A percentile compares a stretch with the other conserved stretches of the same genome.
Conservation (phyloP, 768 basidiomycete species). For the Phaeotremella skinneri region DNA sequence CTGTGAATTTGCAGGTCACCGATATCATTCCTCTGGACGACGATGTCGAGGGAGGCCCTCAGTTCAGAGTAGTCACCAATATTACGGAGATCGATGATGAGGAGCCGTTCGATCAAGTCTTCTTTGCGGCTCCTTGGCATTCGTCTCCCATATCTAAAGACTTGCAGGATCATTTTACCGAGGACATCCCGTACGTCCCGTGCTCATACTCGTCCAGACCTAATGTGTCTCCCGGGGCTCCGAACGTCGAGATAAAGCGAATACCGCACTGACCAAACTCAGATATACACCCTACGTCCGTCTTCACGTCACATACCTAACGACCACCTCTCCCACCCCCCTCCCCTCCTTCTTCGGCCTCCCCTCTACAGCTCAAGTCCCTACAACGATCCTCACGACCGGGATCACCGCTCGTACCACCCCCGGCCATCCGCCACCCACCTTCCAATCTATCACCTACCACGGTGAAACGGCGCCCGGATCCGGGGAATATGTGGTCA, state of each 20-base stretch:
- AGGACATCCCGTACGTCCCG: conserved; percentile 36
- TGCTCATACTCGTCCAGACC: conserved; percentile 53
- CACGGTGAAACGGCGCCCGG: conserved; percentile 59
- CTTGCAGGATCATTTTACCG: conserved; percentile 16
- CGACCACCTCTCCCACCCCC: conserved; percentile 66
- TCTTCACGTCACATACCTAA: conserved; percentile 83
- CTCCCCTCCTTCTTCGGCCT: conserved; percentile 70
- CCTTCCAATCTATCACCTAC: conserved; percentile 85
- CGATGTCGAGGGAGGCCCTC: conserved; percentile 11
- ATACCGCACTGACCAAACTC: neutral
- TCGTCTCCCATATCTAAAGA: conserved; percentile 54
- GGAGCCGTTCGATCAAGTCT: conserved; percentile 64
- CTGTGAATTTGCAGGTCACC: conserved; percentile 57
- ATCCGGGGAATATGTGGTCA: conserved; percentile 69
- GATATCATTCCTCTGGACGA: conserved; percentile 37
- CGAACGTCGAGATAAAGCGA: no score
- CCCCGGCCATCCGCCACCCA: conserved; percentile 61
- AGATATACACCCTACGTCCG: conserved; percentile 68
- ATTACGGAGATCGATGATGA: conserved; percentile 27
- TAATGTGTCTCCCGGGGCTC: no score
- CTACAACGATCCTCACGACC: conserved; percentile 71
- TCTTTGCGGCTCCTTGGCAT: conserved; percentile 84
- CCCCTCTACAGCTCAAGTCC: conserved; percentile 49
- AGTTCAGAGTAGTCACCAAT: conserved; percentile 33
- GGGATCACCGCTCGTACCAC: conserved; percentile 59